These are phyloP conservation scores for Pseudogymnoascus verrucosus DNA, from an alignment of 2,329 filamentous ascomycete species.

Conservation along the genomic window DNA sequence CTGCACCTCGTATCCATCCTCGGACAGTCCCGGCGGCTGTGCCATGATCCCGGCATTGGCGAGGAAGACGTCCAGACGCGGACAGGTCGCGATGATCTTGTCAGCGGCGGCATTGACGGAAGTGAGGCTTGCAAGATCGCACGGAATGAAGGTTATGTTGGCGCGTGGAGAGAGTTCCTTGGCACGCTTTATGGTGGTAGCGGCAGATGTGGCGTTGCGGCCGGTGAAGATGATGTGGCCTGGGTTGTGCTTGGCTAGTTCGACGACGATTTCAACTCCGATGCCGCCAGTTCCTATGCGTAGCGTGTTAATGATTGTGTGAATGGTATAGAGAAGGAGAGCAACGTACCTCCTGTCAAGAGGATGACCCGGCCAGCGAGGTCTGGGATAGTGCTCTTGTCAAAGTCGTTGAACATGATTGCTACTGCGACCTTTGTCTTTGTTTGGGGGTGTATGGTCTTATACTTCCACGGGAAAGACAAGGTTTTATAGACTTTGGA, in stretches of 20 bases:
- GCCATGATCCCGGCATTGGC: conserved; percentile 41
- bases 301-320: background rate
- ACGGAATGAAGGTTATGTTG: conserved; percentile 30
- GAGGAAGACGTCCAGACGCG: conserved; percentile 37
- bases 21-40: conserved; percentile 29
- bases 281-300: conserved; percentile 32
- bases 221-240: conserved; percentile 32
- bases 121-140: conserved; percentile 38
- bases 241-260: conserved; percentile 35
- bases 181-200: conserved; percentile 34
- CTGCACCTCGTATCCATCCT: conserved; percentile 41
- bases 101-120: conserved; percentile 36
- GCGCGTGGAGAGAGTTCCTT: conserved; percentile 20
- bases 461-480: background rate
- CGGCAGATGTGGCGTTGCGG: conserved; percentile 29
- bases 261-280: conserved; percentile 35
- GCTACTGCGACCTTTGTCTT: background rate
- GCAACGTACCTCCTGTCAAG: conserved; percentile 35
- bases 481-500: background rate
- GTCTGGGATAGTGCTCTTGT: conserved; percentile 27
- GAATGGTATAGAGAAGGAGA: background rate
- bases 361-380: conserved; percentile 35
- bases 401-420: conserved; percentile 19
- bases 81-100: conserved; percentile 28
- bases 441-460: background rate